Evolutionary conservation across 352 stramenopile genomes (phyloP).

Genomic region (Pythium volutum): DNA sequence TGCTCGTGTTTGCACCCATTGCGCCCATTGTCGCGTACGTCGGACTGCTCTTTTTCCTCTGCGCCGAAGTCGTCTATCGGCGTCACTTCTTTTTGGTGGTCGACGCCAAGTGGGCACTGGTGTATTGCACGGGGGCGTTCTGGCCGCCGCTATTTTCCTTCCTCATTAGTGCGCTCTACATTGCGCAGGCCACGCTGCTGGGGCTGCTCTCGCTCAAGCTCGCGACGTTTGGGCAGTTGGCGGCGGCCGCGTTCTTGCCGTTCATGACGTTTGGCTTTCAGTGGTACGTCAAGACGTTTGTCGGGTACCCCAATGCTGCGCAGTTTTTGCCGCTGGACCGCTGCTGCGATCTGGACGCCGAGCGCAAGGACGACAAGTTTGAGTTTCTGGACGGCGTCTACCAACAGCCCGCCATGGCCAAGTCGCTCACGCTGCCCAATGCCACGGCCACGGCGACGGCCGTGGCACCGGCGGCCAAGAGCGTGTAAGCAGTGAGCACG

Average conservation of each 20-base stretch:
- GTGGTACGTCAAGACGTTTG: slow-evolving; percentile 58
- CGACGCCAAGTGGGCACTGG: slow-evolving; percentile 47
- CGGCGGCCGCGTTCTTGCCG: slow-evolving; percentile 40
- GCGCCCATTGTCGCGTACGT: slow-evolving; percentile 68
- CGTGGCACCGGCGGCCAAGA: slow-evolving; percentile 1
- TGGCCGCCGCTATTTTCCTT: slow-evolving; percentile 72
- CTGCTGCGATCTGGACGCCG: slow-evolving; percentile 61
- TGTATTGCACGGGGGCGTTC: slow-evolving; percentile 60
- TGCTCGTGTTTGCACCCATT: slow-evolving; percentile 70
- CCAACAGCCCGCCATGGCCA: slow-evolving; percentile 60
- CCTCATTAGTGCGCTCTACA: slow-evolving; percentile 54
- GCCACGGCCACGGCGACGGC: slow-evolving; percentile 10
- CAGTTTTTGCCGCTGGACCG: slow-evolving; percentile 59
- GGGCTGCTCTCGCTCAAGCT: slow-evolving; percentile 66
- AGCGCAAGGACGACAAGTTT: slow-evolving; percentile 47
- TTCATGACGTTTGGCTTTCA: slow-evolving; percentile 60
- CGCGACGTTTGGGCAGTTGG: slow-evolving; percentile 40
- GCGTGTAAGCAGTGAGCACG: background rate
- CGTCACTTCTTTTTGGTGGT: slow-evolving; percentile 71
- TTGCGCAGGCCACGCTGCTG: slow-evolving; percentile 63
- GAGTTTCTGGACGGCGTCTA: slow-evolving; percentile 69
- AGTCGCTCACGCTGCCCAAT: slow-evolving; percentile 22
- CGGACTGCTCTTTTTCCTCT: slow-evolving; percentile 59
- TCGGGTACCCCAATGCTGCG: slow-evolving; percentile 40
- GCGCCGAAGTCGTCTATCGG: slow-evolving; percentile 67